phyloP scores from a whole-genome alignment of 2,329 filamentous ascomycete genomes.

The Rachicladosporium sp. region DNA sequence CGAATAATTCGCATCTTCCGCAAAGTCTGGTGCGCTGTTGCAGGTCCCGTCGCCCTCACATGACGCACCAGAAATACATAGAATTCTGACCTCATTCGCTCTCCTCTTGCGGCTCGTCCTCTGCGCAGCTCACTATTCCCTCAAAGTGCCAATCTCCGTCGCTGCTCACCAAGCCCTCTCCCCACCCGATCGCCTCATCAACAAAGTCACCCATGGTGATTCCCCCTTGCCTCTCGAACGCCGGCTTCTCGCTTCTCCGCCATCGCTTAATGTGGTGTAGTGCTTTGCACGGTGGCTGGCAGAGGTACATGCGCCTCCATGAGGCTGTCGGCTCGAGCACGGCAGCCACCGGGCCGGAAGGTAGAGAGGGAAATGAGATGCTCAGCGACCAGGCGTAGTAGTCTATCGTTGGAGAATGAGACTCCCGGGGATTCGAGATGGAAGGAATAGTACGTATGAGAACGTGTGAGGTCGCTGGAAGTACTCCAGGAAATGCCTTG shows the following conservation, averaged over 20 bases:
- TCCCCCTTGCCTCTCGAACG: slow-evolving; percentile 15
- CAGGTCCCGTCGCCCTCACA: too few species aligned
- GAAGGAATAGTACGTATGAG: slow-evolving; percentile 23
- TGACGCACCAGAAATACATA: too few species aligned
- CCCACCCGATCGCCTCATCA: slow-evolving; percentile 19
- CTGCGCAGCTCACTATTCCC: slow-evolving; percentile 10
- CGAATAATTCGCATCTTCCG: too few species aligned
- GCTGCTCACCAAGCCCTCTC: slow-evolving; percentile 18
- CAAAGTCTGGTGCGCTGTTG: too few species aligned
- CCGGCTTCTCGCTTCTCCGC: slow-evolving; percentile 16
- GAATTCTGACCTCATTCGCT: too few species aligned
- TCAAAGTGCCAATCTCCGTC: slow-evolving; percentile 27
- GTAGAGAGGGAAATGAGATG: background rate
- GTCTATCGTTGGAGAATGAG: slow-evolving; percentile 4
- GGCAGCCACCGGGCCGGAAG: slow-evolving; percentile 9
- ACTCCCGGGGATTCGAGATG: slow-evolving; percentile 10
- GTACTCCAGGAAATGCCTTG: slow-evolving; percentile 20
- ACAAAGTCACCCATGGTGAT: slow-evolving; percentile 24
- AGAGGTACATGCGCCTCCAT: slow-evolving; percentile 25
- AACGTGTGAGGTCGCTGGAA: slow-evolving; percentile 23
- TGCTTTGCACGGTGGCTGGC: slow-evolving; percentile 21
- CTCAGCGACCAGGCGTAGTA: background rate
- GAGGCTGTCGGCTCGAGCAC: slow-evolving; percentile 18
- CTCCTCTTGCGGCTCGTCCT: too few species aligned
- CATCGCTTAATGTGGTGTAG: slow-evolving; percentile 21